Percentiles rank a stretch among this genome's conserved stretches.
These are phyloP conservation scores for Stramenopiles sp. DNA, from an alignment of 352 stramenopile genomes.

Conservation along the genomic window DNA sequence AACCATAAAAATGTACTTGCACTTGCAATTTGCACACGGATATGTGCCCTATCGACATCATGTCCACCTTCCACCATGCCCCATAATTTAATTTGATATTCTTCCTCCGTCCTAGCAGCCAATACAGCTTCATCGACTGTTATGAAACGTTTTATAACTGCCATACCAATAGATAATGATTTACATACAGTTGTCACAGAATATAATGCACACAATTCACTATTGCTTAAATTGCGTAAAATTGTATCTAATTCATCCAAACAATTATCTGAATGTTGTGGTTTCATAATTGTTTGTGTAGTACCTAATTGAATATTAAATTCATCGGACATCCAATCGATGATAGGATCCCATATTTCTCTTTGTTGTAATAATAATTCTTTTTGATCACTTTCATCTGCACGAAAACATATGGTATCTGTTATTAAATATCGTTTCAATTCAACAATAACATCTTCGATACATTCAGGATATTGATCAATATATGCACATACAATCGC, in stretches of 20 bases:
- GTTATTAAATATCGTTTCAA: constrained; percentile 40
- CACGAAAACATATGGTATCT: constrained; percentile 49
- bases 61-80: constrained; percentile 59
- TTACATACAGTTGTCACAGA: background rate
- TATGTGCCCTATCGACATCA: constrained; percentile 61
- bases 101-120: constrained; percentile 38
- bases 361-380: background rate
- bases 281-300: background rate
- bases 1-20: constrained; percentile 55
- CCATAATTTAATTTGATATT: constrained; percentile 64
- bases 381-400: constrained; percentile 21
- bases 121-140: background rate
- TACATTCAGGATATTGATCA: background rate
- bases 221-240: background rate
- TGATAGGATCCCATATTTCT: background rate
- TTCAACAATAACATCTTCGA: constrained; percentile 23
- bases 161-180: background rate
- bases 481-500: background rate
- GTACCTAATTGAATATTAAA: background rate
- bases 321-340: background rate
- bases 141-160: background rate
- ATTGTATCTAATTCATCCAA: background rate
- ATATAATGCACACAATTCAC: background rate
- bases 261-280: background rate
- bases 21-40: constrained; percentile 46